Conservation (phyloP, 768 basidiomycete genomes). For the Phylloporus sp. region DNA sequence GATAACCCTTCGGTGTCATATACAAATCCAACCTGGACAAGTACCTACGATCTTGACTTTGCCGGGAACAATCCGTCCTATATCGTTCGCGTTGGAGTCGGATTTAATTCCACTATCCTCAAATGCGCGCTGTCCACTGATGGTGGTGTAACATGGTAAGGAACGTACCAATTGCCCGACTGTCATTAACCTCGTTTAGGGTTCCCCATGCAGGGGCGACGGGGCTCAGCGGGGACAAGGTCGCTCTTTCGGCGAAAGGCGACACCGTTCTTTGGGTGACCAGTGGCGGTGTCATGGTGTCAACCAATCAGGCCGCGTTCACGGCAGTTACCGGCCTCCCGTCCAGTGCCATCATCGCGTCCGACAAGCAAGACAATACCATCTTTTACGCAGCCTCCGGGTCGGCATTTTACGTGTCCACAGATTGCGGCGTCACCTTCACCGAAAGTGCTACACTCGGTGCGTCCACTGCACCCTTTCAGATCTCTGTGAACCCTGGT, state of each 20-base stretch:
- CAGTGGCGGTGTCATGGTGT: constrained; percentile 7
- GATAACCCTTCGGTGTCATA: constrained; percentile 1
- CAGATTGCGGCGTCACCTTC: constrained; percentile 47
- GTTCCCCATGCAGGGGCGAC: constrained; percentile 4
- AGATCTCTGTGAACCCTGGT: constrained; percentile 6
- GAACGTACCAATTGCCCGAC: too few species aligned
- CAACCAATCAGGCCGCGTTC: constrained; percentile 6
- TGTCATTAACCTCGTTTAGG: not conserved
- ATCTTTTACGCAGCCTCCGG: constrained; percentile 59
- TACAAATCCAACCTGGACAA: constrained; percentile 6
- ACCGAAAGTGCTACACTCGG: constrained; percentile 22
- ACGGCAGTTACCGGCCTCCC: constrained; percentile 40
- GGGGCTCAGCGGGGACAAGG: constrained; percentile 5
- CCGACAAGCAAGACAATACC: constrained; percentile 55
- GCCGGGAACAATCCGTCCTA: constrained; percentile 8
- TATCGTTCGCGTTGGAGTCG: constrained; percentile 7
- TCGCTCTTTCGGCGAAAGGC: constrained; percentile 9
- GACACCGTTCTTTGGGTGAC: constrained; percentile 9
- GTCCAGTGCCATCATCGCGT: constrained; percentile 50
- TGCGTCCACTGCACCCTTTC: constrained; percentile 4
- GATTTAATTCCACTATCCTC: not conserved
- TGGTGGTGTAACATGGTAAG: constrained; percentile 9
- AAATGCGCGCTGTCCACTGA: constrained; percentile 11
- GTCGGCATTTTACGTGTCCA: constrained; percentile 57
- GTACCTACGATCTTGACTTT: constrained; percentile 8